Percentiles rank a stretch among this genome's conserved stretches.
These are phyloP conservation scores for Lasiosphaeria miniovina DNA, from an alignment of 495 filamentous ascomycete species.

Conservation along the genomic window DNA sequence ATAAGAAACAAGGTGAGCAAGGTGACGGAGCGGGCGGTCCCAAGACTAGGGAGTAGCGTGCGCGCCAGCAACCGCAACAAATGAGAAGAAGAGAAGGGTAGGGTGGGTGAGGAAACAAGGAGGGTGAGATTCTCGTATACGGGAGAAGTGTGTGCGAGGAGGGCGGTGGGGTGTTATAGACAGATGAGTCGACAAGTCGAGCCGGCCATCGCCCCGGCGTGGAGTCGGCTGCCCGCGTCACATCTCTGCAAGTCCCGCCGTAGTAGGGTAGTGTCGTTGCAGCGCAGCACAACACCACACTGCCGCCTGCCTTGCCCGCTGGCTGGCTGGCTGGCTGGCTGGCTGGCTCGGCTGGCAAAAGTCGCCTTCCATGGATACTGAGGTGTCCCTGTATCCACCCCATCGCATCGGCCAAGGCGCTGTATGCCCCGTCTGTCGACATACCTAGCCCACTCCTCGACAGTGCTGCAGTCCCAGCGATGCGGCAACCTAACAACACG, in stretches of 20 bases:
- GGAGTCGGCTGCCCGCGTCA: background rate
- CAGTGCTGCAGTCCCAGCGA: constrained; percentile 2
- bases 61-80: constrained; percentile 48
- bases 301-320: no score
- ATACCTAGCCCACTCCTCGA: background rate
- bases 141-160: constrained; percentile 31
- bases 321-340: background rate
- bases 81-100: constrained; percentile 49
- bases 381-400: background rate
- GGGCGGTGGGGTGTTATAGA: constrained; percentile 36
- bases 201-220: constrained; percentile 21
- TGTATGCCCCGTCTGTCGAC: background rate
- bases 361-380: constrained; percentile 13
- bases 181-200: constrained; percentile 19
- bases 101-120: constrained; percentile 45
- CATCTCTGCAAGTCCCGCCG: constrained; percentile 5
- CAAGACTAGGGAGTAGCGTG: constrained; percentile 56
- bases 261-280: constrained; percentile 1
- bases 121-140: constrained; percentile 47
- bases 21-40: constrained; percentile 54
- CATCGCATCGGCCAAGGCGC: background rate
- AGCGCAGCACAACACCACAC: background rate
- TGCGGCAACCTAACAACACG: background rate
- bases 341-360: constrained; percentile 13
- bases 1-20: constrained; percentile 48